A percentile compares a stretch with the other conserved stretches of the same genome.
phyloP scores from a whole-genome alignment of 2,329 filamentous ascomycete species.

The Cylindrodendrum hubeiense region DNA sequence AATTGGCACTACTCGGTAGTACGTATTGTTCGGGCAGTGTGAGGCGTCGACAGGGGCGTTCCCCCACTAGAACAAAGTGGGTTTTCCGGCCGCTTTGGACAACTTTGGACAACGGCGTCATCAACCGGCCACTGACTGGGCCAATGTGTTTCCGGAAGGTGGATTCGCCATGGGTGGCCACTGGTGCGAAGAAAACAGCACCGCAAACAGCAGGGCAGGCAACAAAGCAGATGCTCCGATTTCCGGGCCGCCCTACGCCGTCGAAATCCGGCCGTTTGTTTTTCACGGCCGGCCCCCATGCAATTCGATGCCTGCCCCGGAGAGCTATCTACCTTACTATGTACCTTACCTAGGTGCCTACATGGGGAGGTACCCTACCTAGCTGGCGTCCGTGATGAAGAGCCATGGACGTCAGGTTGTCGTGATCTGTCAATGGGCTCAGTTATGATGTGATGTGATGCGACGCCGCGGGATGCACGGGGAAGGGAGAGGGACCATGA shows the following conservation, averaged over 20 bases:
- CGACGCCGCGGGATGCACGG: slow-evolving; percentile 3
- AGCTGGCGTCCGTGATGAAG: not conserved
- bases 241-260: slow-evolving; percentile 20
- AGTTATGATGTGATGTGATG: slow-evolving; percentile 18
- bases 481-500: not conserved
- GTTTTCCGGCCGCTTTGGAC: slow-evolving; percentile 5
- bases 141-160: slow-evolving; percentile 6
- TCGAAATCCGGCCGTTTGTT: not conserved
- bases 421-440: slow-evolving; percentile 7
- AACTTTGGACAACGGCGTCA: not conserved
- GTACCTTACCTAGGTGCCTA: too few species aligned
- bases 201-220: not conserved
- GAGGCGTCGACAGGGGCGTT: not conserved
- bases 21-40: not conserved
- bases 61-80: slow-evolving; percentile 38
- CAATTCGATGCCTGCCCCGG: too few species aligned
- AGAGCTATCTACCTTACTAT: too few species aligned
- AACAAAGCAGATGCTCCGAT: slow-evolving; percentile 10
- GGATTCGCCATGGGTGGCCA: not conserved
- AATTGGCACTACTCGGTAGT: not conserved
- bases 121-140: not conserved
- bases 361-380: too few species aligned
- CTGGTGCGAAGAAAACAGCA: not conserved
- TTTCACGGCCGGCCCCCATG: not conserved
- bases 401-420: slow-evolving; percentile 10